These are phyloP conservation scores for Glarea lozoyensis DNA, from an alignment of 495 filamentous ascomycete species.

Conservation along the genomic window DNA sequence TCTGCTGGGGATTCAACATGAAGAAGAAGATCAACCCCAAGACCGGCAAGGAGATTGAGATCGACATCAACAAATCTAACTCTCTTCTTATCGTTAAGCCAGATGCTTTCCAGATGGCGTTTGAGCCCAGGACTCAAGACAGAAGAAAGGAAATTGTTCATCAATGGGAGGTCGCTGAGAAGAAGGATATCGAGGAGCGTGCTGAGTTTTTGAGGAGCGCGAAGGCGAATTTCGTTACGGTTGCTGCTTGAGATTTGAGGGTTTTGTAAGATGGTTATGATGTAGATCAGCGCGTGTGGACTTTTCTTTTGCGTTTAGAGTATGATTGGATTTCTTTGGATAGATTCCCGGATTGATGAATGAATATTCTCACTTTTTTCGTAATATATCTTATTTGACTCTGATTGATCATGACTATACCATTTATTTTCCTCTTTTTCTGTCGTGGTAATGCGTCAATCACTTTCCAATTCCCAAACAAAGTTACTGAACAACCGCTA, in stretches of 20 bases:
- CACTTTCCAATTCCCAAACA: no score
- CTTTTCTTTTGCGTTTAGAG: no score
- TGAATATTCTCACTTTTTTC: no score
- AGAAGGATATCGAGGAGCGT: neutral
- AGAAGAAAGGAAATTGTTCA: neutral
- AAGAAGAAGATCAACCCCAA: conserved; percentile 30
- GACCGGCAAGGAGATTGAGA: conserved; percentile 28
- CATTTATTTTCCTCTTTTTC: no score
- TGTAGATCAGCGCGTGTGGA: neutral
- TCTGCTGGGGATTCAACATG: conserved; percentile 13
- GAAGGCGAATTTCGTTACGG: neutral
- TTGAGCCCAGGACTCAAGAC: neutral
- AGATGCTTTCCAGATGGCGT: conserved; percentile 25
- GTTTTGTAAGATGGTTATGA: neutral
- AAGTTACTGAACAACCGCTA: no score
- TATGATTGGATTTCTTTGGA: no score
- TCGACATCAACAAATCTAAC: conserved; percentile 42
- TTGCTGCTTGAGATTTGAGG: neutral
- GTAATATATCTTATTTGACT: no score
- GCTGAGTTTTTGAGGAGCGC: neutral
- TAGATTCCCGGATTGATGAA: no score
- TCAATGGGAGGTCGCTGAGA: neutral
- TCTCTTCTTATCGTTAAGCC: conserved; percentile 47
- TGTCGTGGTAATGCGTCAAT: no score
- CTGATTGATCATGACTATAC: no score